Evolutionary conservation across 1,139 yeast genomes (phyloP), one percentile per base, ranked within the genome.

Genomic region (Hansenula lynferdii): DNA sequence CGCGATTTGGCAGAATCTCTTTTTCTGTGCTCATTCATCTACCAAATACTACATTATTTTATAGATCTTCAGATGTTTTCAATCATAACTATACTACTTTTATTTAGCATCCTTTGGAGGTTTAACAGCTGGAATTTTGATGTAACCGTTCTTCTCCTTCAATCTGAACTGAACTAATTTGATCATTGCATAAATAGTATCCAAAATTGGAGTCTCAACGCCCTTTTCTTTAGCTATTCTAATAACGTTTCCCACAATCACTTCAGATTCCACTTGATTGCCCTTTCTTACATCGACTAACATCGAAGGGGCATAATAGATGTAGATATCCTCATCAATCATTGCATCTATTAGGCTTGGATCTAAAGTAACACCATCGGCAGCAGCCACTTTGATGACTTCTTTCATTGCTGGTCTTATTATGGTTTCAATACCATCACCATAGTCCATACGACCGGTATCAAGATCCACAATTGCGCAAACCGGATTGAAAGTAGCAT

Each of bases 221-320:
- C 69, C 68, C 43, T 77, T 70, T 40, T 65, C 65, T 34, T 65
- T 57, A 2, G 89, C 92, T 36, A 78, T 64, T 31, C 69, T 67
- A 45, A 85, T 60, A 0, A 92, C 87, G 54, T 80, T 83, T 2
- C 92, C 90, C 39, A 84, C 62, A 44, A 85, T 79, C 18, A 76
- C 77, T 53, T 83, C 89, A 38, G 80, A 62, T 58, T 85, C 95
- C 53, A 83, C 70, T 42, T 80, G 78, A 51, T 82, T 83, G 17
- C 78, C 77, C 58, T 82, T 81, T 42, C 84, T 71, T 23, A 72
- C 67, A 57, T 84, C 95, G 12, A 84, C 78, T 48, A 77, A 70
- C 89, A 82, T 83, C 16, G 89, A 80, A 1, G 92, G 92, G 28
- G 72, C 62, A 55, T 80, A 82, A 63, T 76, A 79, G 24, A 69